Evolutionary conservation across 345 rosid species (phyloP).

Genomic region (Rhodamnia argentea): DNA sequence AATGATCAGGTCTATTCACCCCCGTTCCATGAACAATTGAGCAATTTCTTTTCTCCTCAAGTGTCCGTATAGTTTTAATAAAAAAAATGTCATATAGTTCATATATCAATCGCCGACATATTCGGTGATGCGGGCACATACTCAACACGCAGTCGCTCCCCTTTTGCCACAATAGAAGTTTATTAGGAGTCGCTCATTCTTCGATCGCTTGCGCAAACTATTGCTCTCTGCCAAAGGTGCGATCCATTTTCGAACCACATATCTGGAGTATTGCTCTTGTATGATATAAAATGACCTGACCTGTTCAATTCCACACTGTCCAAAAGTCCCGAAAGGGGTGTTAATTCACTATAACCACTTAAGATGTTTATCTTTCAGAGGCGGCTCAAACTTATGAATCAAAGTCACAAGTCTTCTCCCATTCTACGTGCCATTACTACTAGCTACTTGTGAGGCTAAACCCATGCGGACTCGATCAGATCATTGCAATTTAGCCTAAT

Average conservation of each 20-base stretch:
- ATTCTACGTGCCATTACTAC: too few relatives aligned
- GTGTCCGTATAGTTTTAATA: too few relatives aligned
- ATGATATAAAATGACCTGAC: too few relatives aligned
- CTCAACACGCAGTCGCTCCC: neutral
- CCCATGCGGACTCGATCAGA: neutral
- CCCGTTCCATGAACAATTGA: neutral
- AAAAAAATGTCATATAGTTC: too few relatives aligned
- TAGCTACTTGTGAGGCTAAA: neutral
- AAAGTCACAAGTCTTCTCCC: neutral
- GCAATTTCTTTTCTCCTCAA: neutral
- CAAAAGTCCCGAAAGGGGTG: too few relatives aligned
- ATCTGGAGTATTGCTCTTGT: neutral
- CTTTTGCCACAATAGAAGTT: neutral
- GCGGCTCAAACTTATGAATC: neutral
- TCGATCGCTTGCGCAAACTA: neutral
- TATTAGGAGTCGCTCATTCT: neutral
- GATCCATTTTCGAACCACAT: neutral
- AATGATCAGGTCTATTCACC: neutral
- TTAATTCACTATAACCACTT: neutral
- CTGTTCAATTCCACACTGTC: too few relatives aligned
- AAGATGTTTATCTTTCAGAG: neutral
- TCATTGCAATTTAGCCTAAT: neutral
- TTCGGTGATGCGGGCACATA: neutral
- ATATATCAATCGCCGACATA: neutral
- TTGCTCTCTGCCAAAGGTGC: neutral